A percentile compares a stretch with the other conserved stretches of the same genome.
These are phyloP conservation scores for Zea luxurians DNA, from an alignment of 176 grass and related monocot species.

Conservation along the genomic window DNA sequence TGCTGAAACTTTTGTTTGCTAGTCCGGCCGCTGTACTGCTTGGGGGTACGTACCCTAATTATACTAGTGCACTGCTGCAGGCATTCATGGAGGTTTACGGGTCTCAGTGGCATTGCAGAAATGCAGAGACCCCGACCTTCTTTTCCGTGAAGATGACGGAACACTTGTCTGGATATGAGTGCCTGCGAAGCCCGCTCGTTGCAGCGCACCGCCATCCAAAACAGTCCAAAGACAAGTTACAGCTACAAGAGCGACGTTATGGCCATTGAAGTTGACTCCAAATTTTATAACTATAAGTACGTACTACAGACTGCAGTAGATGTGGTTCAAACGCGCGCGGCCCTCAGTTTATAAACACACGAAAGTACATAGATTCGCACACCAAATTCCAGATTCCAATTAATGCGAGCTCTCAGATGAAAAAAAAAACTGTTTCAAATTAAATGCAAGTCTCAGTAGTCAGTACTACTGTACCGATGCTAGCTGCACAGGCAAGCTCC, in stretches of 20 bases:
- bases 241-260: background rate
- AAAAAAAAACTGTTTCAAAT: background rate
- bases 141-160: background rate
- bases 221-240: background rate
- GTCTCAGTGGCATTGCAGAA: conserved; percentile 9
- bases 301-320: background rate
- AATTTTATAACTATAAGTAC: background rate
- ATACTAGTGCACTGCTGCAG: background rate
- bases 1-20: background rate
- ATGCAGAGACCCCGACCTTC: background rate
- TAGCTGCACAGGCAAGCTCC: background rate
- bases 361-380: background rate
- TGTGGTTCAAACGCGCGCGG: conserved; percentile 1
- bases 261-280: conserved; percentile 34
- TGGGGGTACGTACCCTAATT: background rate
- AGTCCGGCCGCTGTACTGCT: background rate
- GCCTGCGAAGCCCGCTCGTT: conserved; percentile 1
- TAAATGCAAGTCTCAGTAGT: background rate
- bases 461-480: background rate
- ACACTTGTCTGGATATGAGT: background rate
- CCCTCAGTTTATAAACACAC: background rate
- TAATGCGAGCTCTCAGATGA: background rate
- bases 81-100: conserved; percentile 7
- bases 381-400: conserved; percentile 5
- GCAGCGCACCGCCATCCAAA: conserved; percentile 8